These are phyloP conservation scores for Colletotrichum sp. DNA, from an alignment of 2,329 filamentous ascomycete genomes.

Conservation along the genomic window DNA sequence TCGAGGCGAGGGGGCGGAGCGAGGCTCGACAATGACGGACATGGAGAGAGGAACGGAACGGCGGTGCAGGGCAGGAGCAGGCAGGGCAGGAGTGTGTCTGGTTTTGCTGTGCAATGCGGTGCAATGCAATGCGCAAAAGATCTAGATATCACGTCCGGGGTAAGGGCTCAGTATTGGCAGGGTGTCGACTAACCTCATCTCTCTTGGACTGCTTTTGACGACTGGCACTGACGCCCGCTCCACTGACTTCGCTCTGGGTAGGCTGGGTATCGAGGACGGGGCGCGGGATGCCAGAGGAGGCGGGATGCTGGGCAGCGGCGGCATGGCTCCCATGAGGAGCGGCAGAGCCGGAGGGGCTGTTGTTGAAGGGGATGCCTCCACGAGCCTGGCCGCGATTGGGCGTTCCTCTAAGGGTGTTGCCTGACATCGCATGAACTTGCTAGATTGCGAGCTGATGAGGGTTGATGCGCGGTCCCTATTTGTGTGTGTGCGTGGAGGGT, in stretches of 20 bases:
- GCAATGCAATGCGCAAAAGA: neutral
- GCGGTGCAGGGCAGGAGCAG: neutral
- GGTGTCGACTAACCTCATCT: slow-evolving; percentile 82
- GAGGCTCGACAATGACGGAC: neutral
- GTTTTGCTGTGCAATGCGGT: neutral
- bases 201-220: slow-evolving; percentile 96
- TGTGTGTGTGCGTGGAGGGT: neutral
- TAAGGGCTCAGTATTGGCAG: neutral
- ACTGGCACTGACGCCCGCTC: slow-evolving; percentile 85
- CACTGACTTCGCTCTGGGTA: slow-evolving; percentile 62
- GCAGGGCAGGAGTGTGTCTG: neutral
- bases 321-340: neutral
- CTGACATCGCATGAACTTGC: slow-evolving; percentile 56
- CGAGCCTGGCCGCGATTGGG: slow-evolving; percentile 67
- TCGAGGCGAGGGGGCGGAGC: neutral
- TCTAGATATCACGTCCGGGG: neutral
- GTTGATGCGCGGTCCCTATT: slow-evolving; percentile 16
- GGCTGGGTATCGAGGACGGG: slow-evolving; percentile 68
- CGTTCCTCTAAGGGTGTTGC: slow-evolving; percentile 72
- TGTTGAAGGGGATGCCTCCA: slow-evolving; percentile 63
- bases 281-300: slow-evolving; percentile 71
- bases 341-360: slow-evolving; percentile 50
- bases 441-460: slow-evolving; percentile 36
- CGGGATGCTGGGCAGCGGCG: neutral
- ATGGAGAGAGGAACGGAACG: neutral